phyloP scores from a whole-genome alignment of 306 rosid genomes.

The Casuarina equisetifolia region DNA sequence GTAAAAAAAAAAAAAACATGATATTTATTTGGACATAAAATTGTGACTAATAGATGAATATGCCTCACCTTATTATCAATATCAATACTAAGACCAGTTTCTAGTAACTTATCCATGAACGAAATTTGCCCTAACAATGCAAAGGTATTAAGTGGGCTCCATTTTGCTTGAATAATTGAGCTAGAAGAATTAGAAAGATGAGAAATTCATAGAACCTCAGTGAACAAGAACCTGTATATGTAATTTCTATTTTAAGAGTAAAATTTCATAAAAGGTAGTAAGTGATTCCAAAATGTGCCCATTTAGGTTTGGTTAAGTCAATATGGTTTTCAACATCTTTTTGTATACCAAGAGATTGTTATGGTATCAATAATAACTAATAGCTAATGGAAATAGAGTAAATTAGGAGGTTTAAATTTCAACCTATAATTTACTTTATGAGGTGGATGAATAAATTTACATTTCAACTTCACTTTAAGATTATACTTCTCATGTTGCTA shows the following conservation, averaged over 20 bases:
- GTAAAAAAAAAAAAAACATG: constrained; percentile 13
- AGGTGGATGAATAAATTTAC: too few relatives aligned
- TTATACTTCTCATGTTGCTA: too few relatives aligned
- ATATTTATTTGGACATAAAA: constrained; percentile 9
- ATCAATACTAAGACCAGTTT: constrained; percentile 66
- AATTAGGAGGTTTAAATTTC: too few relatives aligned
- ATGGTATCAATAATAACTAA: too few relatives aligned
- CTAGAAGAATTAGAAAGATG: constrained; percentile 12
- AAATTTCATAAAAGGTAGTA: constrained; percentile 2
- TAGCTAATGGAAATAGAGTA: too few relatives aligned
- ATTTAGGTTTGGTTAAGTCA: too few relatives aligned
- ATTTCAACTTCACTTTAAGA: too few relatives aligned
- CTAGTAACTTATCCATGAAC: constrained; percentile 71
- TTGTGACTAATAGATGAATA: constrained; percentile 16
- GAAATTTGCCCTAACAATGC: constrained; percentile 66
- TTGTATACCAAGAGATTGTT: too few relatives aligned
- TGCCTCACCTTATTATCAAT: constrained; percentile 46
- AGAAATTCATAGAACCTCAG: background rate
- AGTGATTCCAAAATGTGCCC: background rate
- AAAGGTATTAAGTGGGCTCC: constrained; percentile 77
- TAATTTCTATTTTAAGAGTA: background rate
- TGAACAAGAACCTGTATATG: background rate
- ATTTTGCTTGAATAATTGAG: constrained; percentile 56
- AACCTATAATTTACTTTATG: too few relatives aligned
- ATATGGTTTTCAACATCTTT: too few relatives aligned